These are phyloP conservation scores for Coniosporium tulheliwenetii DNA, from an alignment of 2,329 filamentous ascomycete species.

Conservation along the genomic window DNA sequence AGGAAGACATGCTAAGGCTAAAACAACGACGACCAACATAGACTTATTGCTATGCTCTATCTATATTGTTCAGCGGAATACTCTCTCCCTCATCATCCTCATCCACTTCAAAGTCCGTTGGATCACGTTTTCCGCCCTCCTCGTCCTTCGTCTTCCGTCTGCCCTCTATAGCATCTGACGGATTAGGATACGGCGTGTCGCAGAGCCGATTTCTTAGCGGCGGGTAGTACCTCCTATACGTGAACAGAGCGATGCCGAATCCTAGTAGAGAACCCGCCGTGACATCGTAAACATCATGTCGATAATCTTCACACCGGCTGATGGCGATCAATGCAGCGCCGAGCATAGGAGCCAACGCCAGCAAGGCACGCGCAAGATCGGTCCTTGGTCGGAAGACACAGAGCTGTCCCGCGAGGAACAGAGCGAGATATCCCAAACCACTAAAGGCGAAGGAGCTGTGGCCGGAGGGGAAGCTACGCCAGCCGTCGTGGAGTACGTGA, in stretches of 20 bases:
- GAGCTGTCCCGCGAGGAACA: conserved; percentile 54
- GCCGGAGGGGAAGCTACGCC: conserved; percentile 69
- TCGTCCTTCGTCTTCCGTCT: conserved; percentile 28
- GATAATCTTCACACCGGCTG: conserved; percentile 46
- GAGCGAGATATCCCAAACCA: conserved; percentile 57
- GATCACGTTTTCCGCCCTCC: conserved; percentile 17
- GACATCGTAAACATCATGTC: conserved; percentile 50
- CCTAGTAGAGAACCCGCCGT: conserved; percentile 39
- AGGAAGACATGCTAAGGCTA: too few species aligned
- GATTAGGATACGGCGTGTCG: conserved; percentile 32
- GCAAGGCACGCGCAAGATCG: conserved; percentile 37
- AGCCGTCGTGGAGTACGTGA: conserved; percentile 63
- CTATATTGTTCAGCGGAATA: too few species aligned
- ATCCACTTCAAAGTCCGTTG: not conserved
- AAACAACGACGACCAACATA: too few species aligned
- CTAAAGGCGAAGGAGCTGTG: conserved; percentile 69
- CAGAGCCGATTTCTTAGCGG: conserved; percentile 33
- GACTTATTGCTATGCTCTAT: too few species aligned
- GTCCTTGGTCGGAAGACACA: conserved; percentile 42
- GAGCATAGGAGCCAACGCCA: conserved; percentile 39
- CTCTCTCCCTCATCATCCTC: not conserved
- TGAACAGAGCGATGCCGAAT: conserved; percentile 37
- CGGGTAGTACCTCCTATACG: conserved; percentile 46
- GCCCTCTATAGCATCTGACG: conserved; percentile 15
- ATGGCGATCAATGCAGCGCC: conserved; percentile 45